These are phyloP conservation scores for Pleurotus ostreatus DNA, from an alignment of 768 basidiomycete species.

Conservation along the genomic window DNA sequence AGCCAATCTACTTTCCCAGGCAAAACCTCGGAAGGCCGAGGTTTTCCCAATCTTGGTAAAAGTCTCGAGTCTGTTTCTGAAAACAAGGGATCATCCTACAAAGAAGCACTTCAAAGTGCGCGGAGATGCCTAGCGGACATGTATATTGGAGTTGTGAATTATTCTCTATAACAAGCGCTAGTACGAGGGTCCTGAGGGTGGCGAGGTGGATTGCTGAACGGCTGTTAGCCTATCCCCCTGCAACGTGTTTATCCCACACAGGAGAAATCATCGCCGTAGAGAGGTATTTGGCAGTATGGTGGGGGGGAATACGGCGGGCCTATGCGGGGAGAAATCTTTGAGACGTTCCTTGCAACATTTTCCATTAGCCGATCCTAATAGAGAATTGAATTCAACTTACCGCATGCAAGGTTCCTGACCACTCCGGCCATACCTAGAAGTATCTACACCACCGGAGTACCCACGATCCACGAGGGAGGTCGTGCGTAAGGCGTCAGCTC, in stretches of 20 bases:
- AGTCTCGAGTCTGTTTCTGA: background rate
- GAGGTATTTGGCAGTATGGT: background rate
- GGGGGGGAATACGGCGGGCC: no score
- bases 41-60: conserved; percentile 20
- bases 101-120: conserved; percentile 1
- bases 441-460: background rate
- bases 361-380: background rate
- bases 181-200: background rate
- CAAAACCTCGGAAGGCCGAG: conserved; percentile 25
- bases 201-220: background rate
- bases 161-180: background rate
- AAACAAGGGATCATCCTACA: background rate
- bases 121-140: background rate
- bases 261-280: background rate
- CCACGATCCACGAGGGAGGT: background rate
- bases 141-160: background rate
- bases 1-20: conserved; percentile 11
- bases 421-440: background rate
- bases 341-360: background rate
- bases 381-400: background rate
- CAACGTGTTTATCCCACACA: background rate
- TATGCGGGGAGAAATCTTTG: background rate
- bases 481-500: no score
- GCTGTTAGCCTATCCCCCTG: background rate
- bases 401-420: conserved; percentile 2